Base-by-base conservation (phyloP, 2,329 filamentous ascomycete species). In the Sporothrix sp. region DNA sequence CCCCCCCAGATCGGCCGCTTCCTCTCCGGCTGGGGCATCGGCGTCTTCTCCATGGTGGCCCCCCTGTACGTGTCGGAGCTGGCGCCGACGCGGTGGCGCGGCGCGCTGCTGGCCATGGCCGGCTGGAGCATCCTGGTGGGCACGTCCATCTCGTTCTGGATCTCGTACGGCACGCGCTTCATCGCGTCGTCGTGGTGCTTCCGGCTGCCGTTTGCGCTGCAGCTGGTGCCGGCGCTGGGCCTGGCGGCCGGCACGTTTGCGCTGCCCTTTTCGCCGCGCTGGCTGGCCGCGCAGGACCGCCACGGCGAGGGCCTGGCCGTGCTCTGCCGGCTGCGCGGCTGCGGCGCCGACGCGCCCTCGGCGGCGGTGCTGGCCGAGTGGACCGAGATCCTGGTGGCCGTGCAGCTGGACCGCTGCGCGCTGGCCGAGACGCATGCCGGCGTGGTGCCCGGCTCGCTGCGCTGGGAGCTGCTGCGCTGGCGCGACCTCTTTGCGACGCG, bases 161-260 rank as follows among this genome's bases (percentile, higher is more conserved):
- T 69, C 28, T 64, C 65, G 16, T 71, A 71, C 51, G 68, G 69
- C 21, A 64, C 59, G 2, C 42, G 36, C 6, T n/a, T 30, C 8
- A 28, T 46, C 38, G 25, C 43, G 21, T 32, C 18, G 6, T 21
- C 50, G 3, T 52, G 39, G 18, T 37, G 50, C 10, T 37, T 43
- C 13, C 23, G 37, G 16, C 39, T 42, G 14, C 43, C 43, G 6
- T 28, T 52, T 3, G 50, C 35, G 6, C 21, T 52, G 5, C 50
- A 52, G 14, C 40, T 52, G 28, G 13, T 52, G 16, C 35, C 36
- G 6, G 50, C 44, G 2, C 42, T 38, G 4, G 16, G 47, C 7
- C 37, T 52, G 2, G 50, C 37, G 8, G 32, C 37, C 4, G 14
- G 30, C 3, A 48, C 47, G 3, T 21, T 43, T 11, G 37, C 52